phyloP scores from a whole-genome alignment of 2,329 filamentous ascomycete genomes.

The Penicillium polonicum region DNA sequence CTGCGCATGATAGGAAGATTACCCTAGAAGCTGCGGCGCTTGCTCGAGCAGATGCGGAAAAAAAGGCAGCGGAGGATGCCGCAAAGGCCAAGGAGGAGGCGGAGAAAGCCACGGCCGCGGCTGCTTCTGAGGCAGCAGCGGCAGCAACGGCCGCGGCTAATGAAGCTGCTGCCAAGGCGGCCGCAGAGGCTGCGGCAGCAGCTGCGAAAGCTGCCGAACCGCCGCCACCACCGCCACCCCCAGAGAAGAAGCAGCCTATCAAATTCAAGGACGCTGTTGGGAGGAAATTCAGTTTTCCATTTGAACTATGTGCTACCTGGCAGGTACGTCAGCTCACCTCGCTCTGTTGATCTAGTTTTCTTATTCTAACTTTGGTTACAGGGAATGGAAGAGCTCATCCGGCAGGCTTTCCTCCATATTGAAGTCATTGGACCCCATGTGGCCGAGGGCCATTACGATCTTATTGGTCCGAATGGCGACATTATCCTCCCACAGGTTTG shows the following conservation, averaged over 20 bases:
- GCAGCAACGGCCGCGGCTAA: slow-evolving; percentile 41
- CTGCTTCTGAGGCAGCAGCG: slow-evolving; percentile 41
- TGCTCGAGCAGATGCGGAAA: slow-evolving; percentile 50
- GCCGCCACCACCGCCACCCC: slow-evolving; percentile 40
- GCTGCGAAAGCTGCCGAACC: slow-evolving; percentile 35
- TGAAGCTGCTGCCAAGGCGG: slow-evolving; percentile 35
- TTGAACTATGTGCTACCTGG: slow-evolving; percentile 81
- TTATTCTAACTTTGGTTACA: slow-evolving; percentile 37
- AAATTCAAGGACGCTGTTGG: slow-evolving; percentile 90
- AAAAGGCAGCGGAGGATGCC: slow-evolving; percentile 48
- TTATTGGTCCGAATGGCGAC: slow-evolving; percentile 75
- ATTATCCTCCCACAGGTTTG: slow-evolving; percentile 80
- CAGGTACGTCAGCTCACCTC: slow-evolving; percentile 54
- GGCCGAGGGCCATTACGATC: slow-evolving; percentile 74
- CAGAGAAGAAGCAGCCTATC: slow-evolving; percentile 69
- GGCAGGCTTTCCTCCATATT: slow-evolving; percentile 78
- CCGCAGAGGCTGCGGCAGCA: slow-evolving; percentile 34
- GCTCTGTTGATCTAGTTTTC: slow-evolving; percentile 22
- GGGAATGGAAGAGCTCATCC: slow-evolving; percentile 85
- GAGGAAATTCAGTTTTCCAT: slow-evolving; percentile 90
- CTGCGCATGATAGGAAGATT: slow-evolving; percentile 44
- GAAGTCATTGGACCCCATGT: slow-evolving; percentile 75
- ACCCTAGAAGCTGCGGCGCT: slow-evolving; percentile 47
- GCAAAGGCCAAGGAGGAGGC: slow-evolving; percentile 49
- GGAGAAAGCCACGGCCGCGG: slow-evolving; percentile 41